Base-by-base conservation (phyloP, 2,329 filamentous ascomycete species). In the Ramularia endophylla region DNA sequence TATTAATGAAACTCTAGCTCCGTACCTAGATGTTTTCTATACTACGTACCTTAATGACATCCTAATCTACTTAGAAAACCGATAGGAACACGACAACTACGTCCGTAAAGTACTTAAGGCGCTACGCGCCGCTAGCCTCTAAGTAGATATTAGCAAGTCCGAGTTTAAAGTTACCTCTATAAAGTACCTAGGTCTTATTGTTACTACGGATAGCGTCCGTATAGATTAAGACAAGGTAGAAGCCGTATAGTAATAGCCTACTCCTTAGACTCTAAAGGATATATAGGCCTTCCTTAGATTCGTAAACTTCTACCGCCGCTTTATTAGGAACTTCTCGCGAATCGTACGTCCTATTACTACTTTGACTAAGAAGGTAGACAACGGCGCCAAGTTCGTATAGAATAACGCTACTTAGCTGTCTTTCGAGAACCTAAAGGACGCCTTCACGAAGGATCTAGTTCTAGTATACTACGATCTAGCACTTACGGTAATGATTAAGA, bases 161-260 rank as follows among this genome's bases (percentile, higher is more conserved):
- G 38, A 46, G 6, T 63, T 61, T 27, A 37, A 58, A 30, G 38
- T 54, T 9, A 53, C 56, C 22, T 46, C 57, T 46, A 42, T 60
- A 11, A 47, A 50, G 27, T 58, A 42, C 41, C 48, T 25, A 6
- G 22, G 37, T 1, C 15, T 38, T 4, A 20, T 33, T 25, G 25
- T 40, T 5, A 33, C 12, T 16, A 22, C 19, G 2, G 11, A 20
- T 3, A 7, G 29, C 25, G 29, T 40, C 11, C 3, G 22, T 13
- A 40, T 40, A 40, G 37, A 40, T n/a, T n/a, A 32, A 12, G 28
- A 11, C 22, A 6, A 11, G 11, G 13, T 8, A 3, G 25, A 17
- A 29, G 11, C 15, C 19, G 25, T 40, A 2, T 32, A 19, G 9
- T 4, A 40, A 2, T 32, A 40, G 37, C 20, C 27, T 7, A n/a